Percentiles rank a stretch among this genome's conserved stretches.
Conservation (phyloP, 1,284 basidiomycete species). For the Trichosporon sp. region DNA sequence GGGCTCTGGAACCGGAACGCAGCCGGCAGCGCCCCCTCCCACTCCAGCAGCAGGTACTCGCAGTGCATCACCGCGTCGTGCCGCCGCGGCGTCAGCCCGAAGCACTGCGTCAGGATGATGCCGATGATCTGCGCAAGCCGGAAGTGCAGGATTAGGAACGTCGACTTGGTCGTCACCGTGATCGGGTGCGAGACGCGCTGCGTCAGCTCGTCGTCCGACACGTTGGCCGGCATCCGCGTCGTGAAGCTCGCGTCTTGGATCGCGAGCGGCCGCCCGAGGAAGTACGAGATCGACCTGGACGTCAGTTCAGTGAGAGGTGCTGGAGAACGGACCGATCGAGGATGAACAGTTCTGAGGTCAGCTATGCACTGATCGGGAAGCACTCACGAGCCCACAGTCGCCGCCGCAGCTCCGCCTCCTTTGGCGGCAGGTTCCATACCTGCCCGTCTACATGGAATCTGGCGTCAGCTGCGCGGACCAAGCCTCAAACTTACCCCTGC, state of each 20-base stretch:
- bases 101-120: conserved; percentile 26
- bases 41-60: conserved; percentile 28
- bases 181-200: conserved; percentile 20
- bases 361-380: neutral
- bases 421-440: conserved; percentile 26
- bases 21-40: conserved; percentile 26
- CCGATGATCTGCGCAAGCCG: conserved; percentile 32
- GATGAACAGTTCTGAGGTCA: conserved; percentile 29
- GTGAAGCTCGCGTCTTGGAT: conserved; percentile 33
- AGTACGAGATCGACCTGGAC: conserved; percentile 31
- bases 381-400: conserved; percentile 37
- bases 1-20: conserved; percentile 30
- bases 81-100: conserved; percentile 26
- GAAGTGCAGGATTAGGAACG: conserved; percentile 35
- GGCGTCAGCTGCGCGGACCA: neutral
- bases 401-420: conserved; percentile 32
- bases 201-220: conserved; percentile 27
- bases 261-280: conserved; percentile 34
- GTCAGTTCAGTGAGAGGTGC: neutral
- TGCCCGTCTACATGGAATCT: conserved; percentile 37
- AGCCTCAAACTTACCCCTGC: conserved; percentile 25
- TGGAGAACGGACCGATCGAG: conserved; percentile 26
- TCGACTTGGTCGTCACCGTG: conserved; percentile 26
- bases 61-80: conserved; percentile 28
- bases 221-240: conserved; percentile 26